Evolutionary conservation across 2,329 filamentous ascomycete genomes (phyloP).

Genomic region (Trichoderma atrobrunneum): DNA sequence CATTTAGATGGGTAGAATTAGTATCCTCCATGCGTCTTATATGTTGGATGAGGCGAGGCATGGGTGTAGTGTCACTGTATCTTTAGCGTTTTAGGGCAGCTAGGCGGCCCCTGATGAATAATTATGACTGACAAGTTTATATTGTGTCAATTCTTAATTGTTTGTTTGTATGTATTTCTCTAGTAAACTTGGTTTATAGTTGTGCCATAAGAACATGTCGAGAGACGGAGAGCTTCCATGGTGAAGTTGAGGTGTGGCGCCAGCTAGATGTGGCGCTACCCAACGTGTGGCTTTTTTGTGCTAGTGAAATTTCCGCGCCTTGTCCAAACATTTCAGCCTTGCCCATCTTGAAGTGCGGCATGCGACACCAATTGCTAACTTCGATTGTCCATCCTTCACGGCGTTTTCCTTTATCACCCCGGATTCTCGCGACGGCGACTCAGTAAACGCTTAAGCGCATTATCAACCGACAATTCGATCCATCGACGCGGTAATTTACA

Average conservation of each 20-base stretch:
- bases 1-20: background rate
- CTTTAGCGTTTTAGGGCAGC: background rate
- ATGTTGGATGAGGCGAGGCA: background rate
- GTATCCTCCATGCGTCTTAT: background rate
- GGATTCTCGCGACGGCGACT: background rate
- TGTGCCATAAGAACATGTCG: background rate
- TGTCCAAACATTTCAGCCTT: slow-evolving; percentile 32
- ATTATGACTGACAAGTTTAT: background rate
- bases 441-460: no score
- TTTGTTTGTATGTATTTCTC: background rate
- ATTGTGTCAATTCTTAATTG: background rate
- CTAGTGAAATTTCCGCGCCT: slow-evolving; percentile 34
- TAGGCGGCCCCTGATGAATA: background rate
- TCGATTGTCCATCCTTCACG: background rate
- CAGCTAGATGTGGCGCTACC: slow-evolving; percentile 2
- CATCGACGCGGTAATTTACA: background rate
- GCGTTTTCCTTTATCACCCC: background rate
- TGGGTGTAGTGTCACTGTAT: background rate
- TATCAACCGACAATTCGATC: background rate
- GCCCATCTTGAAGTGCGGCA: slow-evolving; percentile 7
- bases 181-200: background rate
- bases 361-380: slow-evolving; percentile 1
- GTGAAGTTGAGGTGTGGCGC: background rate
- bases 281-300: slow-evolving; percentile 21
- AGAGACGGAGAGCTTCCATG: background rate